Conservation (phyloP, 176 grass and related monocot genomes). For the Pontederia crassipes region DNA sequence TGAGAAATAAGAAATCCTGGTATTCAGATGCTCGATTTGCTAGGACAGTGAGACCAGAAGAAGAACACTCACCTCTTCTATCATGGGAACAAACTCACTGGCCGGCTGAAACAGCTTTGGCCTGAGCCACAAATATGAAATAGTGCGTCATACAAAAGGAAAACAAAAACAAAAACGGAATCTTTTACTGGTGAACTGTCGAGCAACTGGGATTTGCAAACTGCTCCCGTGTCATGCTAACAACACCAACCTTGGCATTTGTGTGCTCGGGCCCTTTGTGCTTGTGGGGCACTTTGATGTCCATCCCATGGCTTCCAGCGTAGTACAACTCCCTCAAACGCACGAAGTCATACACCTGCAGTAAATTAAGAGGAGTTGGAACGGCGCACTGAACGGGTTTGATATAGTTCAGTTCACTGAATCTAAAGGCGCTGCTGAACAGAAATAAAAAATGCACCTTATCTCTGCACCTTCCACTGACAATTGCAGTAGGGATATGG, state of each 20-base stretch:
- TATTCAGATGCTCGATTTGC: no score
- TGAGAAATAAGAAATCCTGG: no score
- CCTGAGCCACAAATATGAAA: conserved; percentile 5
- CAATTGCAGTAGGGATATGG: conserved; percentile 55
- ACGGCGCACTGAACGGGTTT: neutral
- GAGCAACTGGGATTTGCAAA: neutral
- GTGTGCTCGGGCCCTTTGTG: conserved; percentile 6
- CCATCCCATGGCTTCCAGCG: conserved; percentile 80
- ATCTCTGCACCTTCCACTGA: conserved; percentile 52
- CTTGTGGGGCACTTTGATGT: conserved; percentile 43
- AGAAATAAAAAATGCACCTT: conserved; percentile 30
- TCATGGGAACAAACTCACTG: conserved; percentile 48
- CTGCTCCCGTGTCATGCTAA: neutral
- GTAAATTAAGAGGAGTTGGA: neutral
- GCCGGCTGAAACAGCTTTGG: conserved; percentile 41
- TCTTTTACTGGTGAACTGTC: neutral
- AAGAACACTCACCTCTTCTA: conserved; percentile 28
- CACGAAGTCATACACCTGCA: conserved; percentile 54
- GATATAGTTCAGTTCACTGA: neutral
- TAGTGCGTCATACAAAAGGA: neutral
- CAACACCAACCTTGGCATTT: conserved; percentile 16
- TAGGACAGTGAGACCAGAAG: no score
- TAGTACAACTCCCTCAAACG: conserved; percentile 56
- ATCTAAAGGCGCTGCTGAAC: neutral
- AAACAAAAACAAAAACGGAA: neutral